Evolutionary conservation across 1,284 basidiomycete species (phyloP).

Genomic region (Ceratobasidium sp.): DNA sequence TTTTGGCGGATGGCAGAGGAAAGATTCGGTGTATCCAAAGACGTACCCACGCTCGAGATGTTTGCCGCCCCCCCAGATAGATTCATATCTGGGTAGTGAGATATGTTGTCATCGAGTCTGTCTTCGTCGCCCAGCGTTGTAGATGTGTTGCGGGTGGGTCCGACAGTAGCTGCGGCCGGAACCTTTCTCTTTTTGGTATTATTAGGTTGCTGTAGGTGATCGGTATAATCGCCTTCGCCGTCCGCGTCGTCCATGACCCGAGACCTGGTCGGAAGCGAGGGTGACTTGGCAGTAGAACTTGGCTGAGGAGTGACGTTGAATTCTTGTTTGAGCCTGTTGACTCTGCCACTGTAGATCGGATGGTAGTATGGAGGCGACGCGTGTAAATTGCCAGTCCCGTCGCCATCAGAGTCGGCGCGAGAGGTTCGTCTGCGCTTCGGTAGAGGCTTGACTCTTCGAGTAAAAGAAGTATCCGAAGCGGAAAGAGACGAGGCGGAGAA

Average conservation of each 20-base stretch:
- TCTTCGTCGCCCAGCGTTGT: not conserved
- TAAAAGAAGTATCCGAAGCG: conserved; percentile 59
- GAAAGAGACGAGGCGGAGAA: conserved; percentile 43
- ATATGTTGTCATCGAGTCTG: not conserved
- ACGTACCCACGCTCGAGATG: not conserved
- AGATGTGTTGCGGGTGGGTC: not conserved
- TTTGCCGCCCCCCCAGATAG: not conserved
- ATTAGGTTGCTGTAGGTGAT: conserved; percentile 78
- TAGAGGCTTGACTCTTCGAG: conserved; percentile 69
- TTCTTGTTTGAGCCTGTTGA: conserved; percentile 24
- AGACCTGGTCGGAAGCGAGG: conserved; percentile 51
- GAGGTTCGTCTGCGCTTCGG: conserved; percentile 76
- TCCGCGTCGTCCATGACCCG: conserved; percentile 61
- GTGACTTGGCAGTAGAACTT: conserved; percentile 6
- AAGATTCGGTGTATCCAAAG: not conserved
- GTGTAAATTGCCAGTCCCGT: not conserved
- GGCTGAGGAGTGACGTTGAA: conserved; percentile 22
- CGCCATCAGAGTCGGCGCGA: conserved; percentile 38
- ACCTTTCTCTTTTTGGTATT: conserved; percentile 89
- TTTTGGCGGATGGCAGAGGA: conserved; percentile 50
- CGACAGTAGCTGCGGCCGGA: conserved; percentile 60
- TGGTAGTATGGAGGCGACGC: conserved; percentile 10
- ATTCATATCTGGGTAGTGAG: not conserved
- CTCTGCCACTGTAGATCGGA: conserved; percentile 40
- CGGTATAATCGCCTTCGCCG: conserved; percentile 70